A percentile compares a stretch with the other conserved stretches of the same genome.
Evolutionary conservation across 2,329 filamentous ascomycete species (phyloP).

Genomic region (Microcyclosporella mali): DNA sequence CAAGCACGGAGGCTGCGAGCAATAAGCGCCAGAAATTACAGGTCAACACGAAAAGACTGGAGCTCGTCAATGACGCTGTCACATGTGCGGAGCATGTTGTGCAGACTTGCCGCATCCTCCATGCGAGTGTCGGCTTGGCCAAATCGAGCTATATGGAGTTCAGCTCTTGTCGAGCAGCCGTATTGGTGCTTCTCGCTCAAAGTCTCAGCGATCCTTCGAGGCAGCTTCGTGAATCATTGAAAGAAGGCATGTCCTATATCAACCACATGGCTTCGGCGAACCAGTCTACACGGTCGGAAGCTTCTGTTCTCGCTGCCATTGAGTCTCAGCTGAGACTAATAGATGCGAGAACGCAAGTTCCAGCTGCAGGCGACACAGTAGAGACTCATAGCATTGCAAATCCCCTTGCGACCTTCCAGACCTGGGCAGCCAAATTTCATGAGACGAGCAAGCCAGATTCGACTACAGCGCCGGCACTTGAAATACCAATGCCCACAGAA

Average conservation of each 20-base stretch:
- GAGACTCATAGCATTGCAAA: constrained; percentile 7
- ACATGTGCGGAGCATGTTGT: constrained; percentile 26
- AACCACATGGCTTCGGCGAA: constrained; percentile 29
- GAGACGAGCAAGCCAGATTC: too few species aligned
- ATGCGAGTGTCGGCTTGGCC: constrained; percentile 25
- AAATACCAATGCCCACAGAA: constrained; percentile 1
- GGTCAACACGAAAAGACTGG: constrained; percentile 6
- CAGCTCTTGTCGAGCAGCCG: constrained; percentile 32
- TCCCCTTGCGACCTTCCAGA: too few species aligned
- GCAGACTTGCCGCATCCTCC: constrained; percentile 23
- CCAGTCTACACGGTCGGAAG: constrained; percentile 31
- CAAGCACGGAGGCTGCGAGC: neutral
- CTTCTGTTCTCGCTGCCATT: constrained; percentile 29
- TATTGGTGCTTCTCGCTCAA: constrained; percentile 33
- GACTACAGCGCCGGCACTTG: neutral
- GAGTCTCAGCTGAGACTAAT: constrained; percentile 19
- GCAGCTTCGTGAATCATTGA: constrained; percentile 19
- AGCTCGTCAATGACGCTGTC: constrained; percentile 26
- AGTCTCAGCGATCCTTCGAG: constrained; percentile 26
- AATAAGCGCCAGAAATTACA: neutral
- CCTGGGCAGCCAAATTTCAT: neutral
- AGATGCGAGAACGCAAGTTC: constrained; percentile 2
- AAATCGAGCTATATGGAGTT: constrained; percentile 34
- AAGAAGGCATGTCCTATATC: constrained; percentile 28
- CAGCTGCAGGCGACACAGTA: constrained; percentile 3